Base-by-base conservation (phyloP, 139 green algal genomes). In the Asterochloris sp. region DNA sequence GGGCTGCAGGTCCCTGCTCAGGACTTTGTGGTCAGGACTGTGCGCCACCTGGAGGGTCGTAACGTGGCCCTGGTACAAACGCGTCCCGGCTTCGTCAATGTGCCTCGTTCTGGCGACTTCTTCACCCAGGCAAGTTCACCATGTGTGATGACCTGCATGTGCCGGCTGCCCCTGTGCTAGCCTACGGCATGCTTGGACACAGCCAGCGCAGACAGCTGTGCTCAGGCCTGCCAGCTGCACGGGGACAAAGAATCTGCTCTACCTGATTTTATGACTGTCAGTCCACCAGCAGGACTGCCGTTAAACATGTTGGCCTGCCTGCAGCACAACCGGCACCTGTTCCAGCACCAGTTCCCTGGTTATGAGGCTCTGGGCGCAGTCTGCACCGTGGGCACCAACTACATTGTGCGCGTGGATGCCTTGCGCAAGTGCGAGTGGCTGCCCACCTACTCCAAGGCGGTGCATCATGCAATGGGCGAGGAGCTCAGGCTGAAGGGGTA, bases 401-500 rank as follows among this genome's bases (percentile, higher is more conserved):
- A 78, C 69, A 68, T 85, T 19, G 29, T 81, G 15, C 29, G 66
- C 12, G 82, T 75, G 11, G 74, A 79, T 38, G 47, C 82, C 15
- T 64, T 85, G 66, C 74, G 78, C 69, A 73, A 60, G 69, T 73
- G 66, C 67, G 73, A 76, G 28, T 76, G 78, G 67, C 23, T 83
- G 13, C 71, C 80, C 71, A 84, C 47, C 47, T 66, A 64, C 26
- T 79, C 38, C 27, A 47, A 26, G 17, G 61, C 19, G n/a, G 15
- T 47, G n/a, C 60, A 69, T n/a, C 28, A 74, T 38, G 69, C 69
- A 21, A 27, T 83, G 38, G 78, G 78, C 21, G 29, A 77, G 24
- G 78, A 83, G 78, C 68, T 83, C 23, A 83, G 76, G 29, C 19
- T 76, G 67, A 47, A 83, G 38, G 67, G 73, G 24, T 83, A 69